Base-by-base conservation (phyloP, 164 flowering plant genomes). In the Annona squamosa region DNA sequence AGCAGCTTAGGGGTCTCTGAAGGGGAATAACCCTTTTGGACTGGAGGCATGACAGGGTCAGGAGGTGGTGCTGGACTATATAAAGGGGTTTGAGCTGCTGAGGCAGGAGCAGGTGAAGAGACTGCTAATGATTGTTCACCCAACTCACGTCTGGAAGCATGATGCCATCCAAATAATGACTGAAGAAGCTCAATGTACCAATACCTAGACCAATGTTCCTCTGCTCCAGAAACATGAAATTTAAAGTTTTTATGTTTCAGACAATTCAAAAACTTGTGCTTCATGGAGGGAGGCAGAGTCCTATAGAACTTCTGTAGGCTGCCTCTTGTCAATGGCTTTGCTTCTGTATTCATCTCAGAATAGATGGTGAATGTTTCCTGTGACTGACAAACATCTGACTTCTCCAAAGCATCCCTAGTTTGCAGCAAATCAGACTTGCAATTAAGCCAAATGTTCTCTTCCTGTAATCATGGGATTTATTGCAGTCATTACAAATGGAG, bases 231-330 rank as follows among this genome's bases (percentile, higher is more conserved):
- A 46, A 76, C 71, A 19, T 4, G 77, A 41, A 79, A 67, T 48
- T 72, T 76, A 64, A 74, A 65, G 48, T 80, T 74, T 57, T 81
- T 81, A 70, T 78, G 82, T 45, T 77, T 75, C 62, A 90, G 74
- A 75, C 97, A 92, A 65, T 88, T 81, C 70, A 85, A 48, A 77
- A 91, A 82, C 19, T 70, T 76, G 73, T 80, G 81, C 72, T 84
- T 85, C 74, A 78, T 75, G 46, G 74, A 84, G 9, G 87, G 86
- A 80, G 88, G 80, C 72, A 85, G 77, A 67, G 44, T 26, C 76
- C 73, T 81, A 26, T 83, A 43, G 65, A 84, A 67, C 59, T 79
- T 78, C 73, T 70, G 80, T 65, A 84, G 71, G 63, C 78, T 79
- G 75, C 72, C 79, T 77, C 79, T 82, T 46, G 72, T 65, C 62